phyloP scores from a whole-genome alignment of 2,329 filamentous ascomycete genomes.

The Fusarium sp. region DNA sequence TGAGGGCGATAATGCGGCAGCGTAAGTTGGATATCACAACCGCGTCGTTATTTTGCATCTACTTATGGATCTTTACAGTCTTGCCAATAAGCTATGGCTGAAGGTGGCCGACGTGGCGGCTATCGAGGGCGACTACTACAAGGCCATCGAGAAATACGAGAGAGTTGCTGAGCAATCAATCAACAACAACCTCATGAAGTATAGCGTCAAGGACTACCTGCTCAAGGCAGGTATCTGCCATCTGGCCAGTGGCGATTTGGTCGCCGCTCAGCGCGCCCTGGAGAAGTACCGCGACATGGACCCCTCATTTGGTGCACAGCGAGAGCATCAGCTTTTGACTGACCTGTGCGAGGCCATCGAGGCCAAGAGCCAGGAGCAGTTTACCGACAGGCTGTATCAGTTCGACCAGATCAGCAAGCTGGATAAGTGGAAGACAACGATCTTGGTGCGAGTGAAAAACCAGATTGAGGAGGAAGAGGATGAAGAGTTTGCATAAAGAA shows the following conservation, averaged over 20 bases:
- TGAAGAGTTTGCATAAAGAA: conserved; percentile 52
- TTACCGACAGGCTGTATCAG: conserved; percentile 85
- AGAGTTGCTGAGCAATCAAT: conserved; percentile 80
- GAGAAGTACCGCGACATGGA: conserved; percentile 85
- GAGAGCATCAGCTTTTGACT: conserved; percentile 81
- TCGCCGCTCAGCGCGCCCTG: conserved; percentile 80
- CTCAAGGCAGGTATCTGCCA: conserved; percentile 94
- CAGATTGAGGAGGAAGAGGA: conserved; percentile 69
- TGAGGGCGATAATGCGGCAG: conserved; percentile 83
- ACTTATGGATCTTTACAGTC: conserved; percentile 53
- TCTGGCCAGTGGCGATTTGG: conserved; percentile 75
- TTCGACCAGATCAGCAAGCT: conserved; percentile 93
- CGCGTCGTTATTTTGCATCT: fast-evolving
- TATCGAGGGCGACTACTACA: conserved; percentile 83
- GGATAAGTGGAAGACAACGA: conserved; percentile 95
- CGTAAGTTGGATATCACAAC: conserved; percentile 60
- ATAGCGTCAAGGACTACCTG: conserved; percentile 94
- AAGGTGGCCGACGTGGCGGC: conserved; percentile 91
- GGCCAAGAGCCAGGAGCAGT: conserved; percentile 80
- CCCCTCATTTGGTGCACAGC: conserved; percentile 75
- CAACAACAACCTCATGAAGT: conserved; percentile 91
- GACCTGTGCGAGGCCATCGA: conserved; percentile 81
- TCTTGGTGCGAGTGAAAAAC: conserved; percentile 84
- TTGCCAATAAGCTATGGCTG: conserved; percentile 92
- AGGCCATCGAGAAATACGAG: conserved; percentile 83